Percentiles rank a stretch among this genome's conserved stretches.
phyloP scores from a whole-genome alignment of 2,329 filamentous ascomycete species.

The Mycosphaerella sp. region DNA sequence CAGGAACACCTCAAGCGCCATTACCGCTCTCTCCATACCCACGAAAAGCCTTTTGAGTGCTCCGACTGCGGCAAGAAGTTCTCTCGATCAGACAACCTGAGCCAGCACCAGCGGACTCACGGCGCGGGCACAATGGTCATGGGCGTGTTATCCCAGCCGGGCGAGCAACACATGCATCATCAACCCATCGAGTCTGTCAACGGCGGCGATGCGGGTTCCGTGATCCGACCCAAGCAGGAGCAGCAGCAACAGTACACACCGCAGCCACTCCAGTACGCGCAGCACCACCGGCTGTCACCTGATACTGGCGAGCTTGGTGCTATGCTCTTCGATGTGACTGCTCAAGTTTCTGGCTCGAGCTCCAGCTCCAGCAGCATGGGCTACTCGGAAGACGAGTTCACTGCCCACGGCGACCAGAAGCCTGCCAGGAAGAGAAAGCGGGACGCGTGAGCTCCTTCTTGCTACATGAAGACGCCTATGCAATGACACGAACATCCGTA shows the following conservation, averaged over 20 bases:
- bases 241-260: constrained; percentile 21
- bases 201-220: constrained; percentile 31
- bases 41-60: constrained; percentile 98
- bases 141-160: constrained; percentile 57
- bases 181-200: constrained; percentile 32
- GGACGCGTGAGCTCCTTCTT: constrained; percentile 33
- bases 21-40: constrained; percentile 95
- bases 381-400: constrained; percentile 28
- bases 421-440: constrained; percentile 40
- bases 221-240: constrained; percentile 33
- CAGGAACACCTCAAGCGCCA: constrained; percentile 99
- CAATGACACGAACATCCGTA: constrained; percentile 5
- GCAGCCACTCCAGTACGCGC: constrained; percentile 20
- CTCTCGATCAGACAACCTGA: constrained; percentile 93
- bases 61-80: constrained; percentile 99
- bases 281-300: constrained; percentile 29
- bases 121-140: constrained; percentile 85
- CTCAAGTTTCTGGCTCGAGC: constrained; percentile 58
- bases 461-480: constrained; percentile 7
- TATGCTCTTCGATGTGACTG: constrained; percentile 69
- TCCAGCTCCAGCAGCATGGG: constrained; percentile 37
- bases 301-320: constrained; percentile 64
- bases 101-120: constrained; percentile 92
- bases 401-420: constrained; percentile 28
- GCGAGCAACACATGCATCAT: constrained; percentile 28